Percentiles rank a stretch among this genome's conserved stretches.
Evolutionary conservation across 2,329 filamentous ascomycete species (phyloP).

Genomic region (Ophiostoma australiae): DNA sequence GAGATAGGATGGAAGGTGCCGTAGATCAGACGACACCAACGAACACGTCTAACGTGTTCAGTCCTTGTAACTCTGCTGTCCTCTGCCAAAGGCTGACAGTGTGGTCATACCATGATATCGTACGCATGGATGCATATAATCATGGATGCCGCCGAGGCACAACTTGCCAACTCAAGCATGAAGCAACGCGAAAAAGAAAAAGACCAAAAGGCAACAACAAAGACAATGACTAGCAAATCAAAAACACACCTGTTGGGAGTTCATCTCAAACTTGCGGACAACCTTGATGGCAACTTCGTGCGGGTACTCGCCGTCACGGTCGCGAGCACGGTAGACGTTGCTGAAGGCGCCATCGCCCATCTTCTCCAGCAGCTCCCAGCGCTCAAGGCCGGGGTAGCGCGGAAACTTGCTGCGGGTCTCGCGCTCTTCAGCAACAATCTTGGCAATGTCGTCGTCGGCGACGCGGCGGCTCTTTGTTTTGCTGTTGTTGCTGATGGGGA

Average conservation of each 20-base stretch:
- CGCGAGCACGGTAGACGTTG: conserved; percentile 89
- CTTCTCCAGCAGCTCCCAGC: conserved; percentile 86
- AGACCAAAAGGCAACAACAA: conserved; percentile 8
- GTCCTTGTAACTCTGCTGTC: not conserved
- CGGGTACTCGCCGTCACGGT: conserved; percentile 59
- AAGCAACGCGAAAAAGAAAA: conserved; percentile 7
- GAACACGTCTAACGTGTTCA: not conserved
- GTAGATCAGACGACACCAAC: conserved; percentile 2
- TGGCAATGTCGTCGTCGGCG: conserved; percentile 68
- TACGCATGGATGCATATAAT: not conserved
- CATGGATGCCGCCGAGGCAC: conserved; percentile 12
- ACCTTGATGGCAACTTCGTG: conserved; percentile 96
- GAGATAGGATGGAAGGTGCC: not conserved
- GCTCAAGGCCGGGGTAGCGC: conserved; percentile 74
- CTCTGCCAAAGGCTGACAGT: not conserved
- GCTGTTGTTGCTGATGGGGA: conserved; percentile 31
- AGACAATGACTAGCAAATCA: conserved; percentile 20
- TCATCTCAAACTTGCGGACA: conserved; percentile 98
- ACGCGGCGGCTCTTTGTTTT: conserved; percentile 41
- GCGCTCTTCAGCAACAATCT: conserved; percentile 87
- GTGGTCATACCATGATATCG: not conserved
- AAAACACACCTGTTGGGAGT: conserved; percentile 87
- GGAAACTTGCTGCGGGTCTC: conserved; percentile 81
- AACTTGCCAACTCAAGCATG: conserved; percentile 18
- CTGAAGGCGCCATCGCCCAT: conserved; percentile 99